Conservation (phyloP, 2,329 filamentous ascomycete species). For the Fonsecaea pugnacius region DNA sequence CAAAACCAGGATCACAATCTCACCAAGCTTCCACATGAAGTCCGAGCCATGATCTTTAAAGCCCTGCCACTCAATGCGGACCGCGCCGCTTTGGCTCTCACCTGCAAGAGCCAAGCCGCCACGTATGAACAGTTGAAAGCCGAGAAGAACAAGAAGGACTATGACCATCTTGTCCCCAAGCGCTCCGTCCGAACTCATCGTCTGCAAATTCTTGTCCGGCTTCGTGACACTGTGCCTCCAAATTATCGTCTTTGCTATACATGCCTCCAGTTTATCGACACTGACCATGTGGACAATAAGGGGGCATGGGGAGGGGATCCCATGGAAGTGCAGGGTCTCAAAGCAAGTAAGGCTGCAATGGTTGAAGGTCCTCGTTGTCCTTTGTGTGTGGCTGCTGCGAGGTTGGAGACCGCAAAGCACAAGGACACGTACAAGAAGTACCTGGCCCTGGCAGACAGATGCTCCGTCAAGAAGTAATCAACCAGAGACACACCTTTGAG, state of each 20-base stretch:
- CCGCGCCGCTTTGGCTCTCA: conserved; percentile 31
- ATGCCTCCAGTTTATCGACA: conserved; percentile 30
- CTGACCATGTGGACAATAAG: conserved; percentile 1
- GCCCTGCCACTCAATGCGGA: conserved; percentile 28
- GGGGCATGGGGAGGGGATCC: conserved; percentile 28
- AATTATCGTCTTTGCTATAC: conserved; percentile 34
- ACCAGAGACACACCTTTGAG: neutral
- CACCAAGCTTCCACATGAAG: conserved; percentile 27
- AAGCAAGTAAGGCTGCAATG: conserved; percentile 23
- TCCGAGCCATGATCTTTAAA: conserved; percentile 28
- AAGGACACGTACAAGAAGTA: conserved; percentile 21
- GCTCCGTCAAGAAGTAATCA: conserved; percentile 8
- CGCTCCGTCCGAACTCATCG: conserved; percentile 24
- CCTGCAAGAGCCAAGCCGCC: conserved; percentile 32
- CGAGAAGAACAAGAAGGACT: conserved; percentile 17
- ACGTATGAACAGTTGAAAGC: conserved; percentile 28
- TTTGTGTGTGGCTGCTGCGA: conserved; percentile 21
- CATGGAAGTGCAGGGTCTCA: neutral
- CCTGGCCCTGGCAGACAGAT: conserved; percentile 23
- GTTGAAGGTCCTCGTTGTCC: conserved; percentile 30
- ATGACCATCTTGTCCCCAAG: conserved; percentile 13
- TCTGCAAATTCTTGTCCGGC: conserved; percentile 31
- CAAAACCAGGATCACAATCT: conserved; percentile 14
- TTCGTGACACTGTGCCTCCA: conserved; percentile 24
- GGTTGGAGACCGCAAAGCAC: conserved; percentile 21